Conservation (phyloP, 148 eudicot genomes). For the Rheum nobile region DNA sequence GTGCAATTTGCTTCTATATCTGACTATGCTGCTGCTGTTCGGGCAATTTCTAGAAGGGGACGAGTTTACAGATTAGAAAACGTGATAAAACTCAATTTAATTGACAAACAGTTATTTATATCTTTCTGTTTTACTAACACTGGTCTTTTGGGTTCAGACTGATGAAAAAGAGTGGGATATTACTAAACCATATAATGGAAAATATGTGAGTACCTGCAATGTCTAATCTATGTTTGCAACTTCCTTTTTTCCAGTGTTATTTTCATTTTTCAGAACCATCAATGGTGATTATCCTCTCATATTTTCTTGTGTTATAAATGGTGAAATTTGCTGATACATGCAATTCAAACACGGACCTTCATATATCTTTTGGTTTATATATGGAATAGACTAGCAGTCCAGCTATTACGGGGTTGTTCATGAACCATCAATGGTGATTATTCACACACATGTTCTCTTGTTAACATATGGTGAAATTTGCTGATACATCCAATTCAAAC, state of each 20-base stretch:
- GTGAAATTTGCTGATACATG: background rate
- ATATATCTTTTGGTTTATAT: background rate
- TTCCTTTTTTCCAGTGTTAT: background rate
- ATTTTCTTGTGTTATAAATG: background rate
- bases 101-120: background rate
- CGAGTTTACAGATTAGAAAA: conserved; percentile 38
- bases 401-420: background rate
- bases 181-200: conserved; percentile 34
- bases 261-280: background rate
- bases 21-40: conserved; percentile 31
- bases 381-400: background rate
- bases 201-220: conserved; percentile 37
- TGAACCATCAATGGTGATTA: background rate
- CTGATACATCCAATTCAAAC: background rate
- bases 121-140: background rate
- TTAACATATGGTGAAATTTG: background rate
- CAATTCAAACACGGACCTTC: background rate
- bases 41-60: conserved; percentile 28
- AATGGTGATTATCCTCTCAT: background rate
- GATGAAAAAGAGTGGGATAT: conserved; percentile 41
- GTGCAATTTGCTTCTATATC: conserved; percentile 37
- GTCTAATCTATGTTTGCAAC: background rate
- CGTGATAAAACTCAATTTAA: conserved; percentile 19
- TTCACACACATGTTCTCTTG: background rate
- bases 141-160: conserved; percentile 29